Evolutionary conservation across 768 basidiomycete genomes (phyloP), one percentile per base, ranked within the genome.

Genomic region (Boletus barrowsii): DNA sequence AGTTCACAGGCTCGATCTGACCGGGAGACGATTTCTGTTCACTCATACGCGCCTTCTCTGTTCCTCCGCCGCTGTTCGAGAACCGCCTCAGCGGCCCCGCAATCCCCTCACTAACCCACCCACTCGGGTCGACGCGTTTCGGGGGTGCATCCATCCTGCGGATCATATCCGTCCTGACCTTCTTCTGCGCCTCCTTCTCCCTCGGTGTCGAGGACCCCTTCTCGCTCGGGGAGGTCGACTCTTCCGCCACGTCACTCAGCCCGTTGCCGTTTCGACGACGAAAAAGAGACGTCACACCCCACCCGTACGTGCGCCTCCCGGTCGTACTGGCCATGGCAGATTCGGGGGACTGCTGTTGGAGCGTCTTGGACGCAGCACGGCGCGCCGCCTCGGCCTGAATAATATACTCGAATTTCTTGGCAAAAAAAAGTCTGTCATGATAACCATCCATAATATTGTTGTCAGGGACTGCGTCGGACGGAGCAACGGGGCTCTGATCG

Each of bases 161-260:
- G 52, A 93, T 91, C 89, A 92, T 91, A 51, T 90, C 83, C 24
- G 87, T 75, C 45, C 80, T 72, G 7, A 93, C 54, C 48, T 62
- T 72, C 49, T 26, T 62, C 8, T 50, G 44, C 1, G 7, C 41
- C 13, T 71, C 78, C 22, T 69, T 72, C 35, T 54, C 62, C 29
- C 37, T 51, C 1, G 58, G 47, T 20, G 62, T 51, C 13, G 51
- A 58, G 14, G 45, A 46, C 43, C 48, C 54, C 8, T 66, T 63
- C 5, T 64, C 61, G 18, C 51, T 61, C 14, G 54, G 3, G 29
- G 47, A 43, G 11, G 37, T 18, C 33, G 33, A 14, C 33, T 52
- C 59, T 49, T 72, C 72, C 4, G 53, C 37, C 6, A 69, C 68
- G 4, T 64, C 62, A 18, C 68, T 65, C 49, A 66, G 5, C 33